These are phyloP conservation scores for Filobasidium floriforme DNA, from an alignment of 768 basidiomycete genomes.

Conservation along the genomic window DNA sequence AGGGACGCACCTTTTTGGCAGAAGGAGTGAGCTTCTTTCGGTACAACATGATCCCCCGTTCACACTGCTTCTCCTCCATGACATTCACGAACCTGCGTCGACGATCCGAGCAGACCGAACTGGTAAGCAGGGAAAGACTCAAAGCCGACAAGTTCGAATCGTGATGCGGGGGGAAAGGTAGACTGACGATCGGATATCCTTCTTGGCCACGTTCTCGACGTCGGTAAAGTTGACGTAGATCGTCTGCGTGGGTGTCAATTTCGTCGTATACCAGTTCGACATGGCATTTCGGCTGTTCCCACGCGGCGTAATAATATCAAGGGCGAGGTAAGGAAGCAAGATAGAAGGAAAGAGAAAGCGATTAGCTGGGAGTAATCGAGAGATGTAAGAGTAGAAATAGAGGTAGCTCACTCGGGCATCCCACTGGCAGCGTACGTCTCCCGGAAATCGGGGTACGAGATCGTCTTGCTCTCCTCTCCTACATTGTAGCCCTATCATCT, in stretches of 20 bases:
- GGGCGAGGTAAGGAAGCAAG: neutral
- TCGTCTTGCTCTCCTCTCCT: conserved; percentile 84
- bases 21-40: conserved; percentile 94
- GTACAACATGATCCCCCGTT: conserved; percentile 88
- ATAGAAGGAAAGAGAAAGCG: neutral
- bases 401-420: conserved; percentile 67
- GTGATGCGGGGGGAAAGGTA: neutral
- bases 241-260: conserved; percentile 55
- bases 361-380: neutral
- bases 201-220: conserved; percentile 88
- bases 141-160: neutral
- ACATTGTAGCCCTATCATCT: conserved; percentile 83
- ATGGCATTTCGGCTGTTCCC: conserved; percentile 69
- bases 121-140: neutral
- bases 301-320: too few relatives aligned
- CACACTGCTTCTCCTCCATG: conserved; percentile 82
- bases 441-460: conserved; percentile 75
- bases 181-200: conserved; percentile 92
- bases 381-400: neutral
- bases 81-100: conserved; percentile 67
- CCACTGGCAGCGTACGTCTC: conserved; percentile 62
- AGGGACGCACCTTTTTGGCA: conserved; percentile 71
- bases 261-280: conserved; percentile 66
- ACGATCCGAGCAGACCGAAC: neutral
- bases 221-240: conserved; percentile 96